These are phyloP conservation scores for Fusarium sp. DNA, from an alignment of 2,329 filamentous ascomycete genomes.

Conservation along the genomic window DNA sequence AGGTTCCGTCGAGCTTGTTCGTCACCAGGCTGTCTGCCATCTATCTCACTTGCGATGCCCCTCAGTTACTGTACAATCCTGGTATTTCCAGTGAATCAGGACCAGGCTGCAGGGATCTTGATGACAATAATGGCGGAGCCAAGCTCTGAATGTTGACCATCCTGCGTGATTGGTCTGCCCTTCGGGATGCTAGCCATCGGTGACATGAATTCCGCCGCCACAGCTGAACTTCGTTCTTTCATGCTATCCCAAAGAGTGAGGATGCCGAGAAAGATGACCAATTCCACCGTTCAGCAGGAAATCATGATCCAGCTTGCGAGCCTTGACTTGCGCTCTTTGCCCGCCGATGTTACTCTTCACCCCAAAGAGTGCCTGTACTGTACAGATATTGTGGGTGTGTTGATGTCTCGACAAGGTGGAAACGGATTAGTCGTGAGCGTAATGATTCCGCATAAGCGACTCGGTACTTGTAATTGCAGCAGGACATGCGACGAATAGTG, in stretches of 20 bases:
- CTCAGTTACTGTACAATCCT: neutral
- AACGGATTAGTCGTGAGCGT: neutral
- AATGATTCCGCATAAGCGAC: neutral
- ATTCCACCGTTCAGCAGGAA: conserved; percentile 6
- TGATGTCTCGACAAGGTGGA: neutral
- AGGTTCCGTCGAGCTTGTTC: neutral
- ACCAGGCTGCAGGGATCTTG: conserved; percentile 26
- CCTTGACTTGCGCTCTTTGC: neutral
- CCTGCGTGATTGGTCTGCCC: conserved; percentile 25
- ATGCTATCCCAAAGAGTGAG: conserved; percentile 16
- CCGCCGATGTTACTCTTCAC: neutral
- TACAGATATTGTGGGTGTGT: neutral
- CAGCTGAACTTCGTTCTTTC: conserved; percentile 29
- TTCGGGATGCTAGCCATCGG: conserved; percentile 25
- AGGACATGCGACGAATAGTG: neutral
- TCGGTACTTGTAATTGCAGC: neutral
- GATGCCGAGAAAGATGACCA: conserved; percentile 17
- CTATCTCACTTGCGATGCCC: neutral
- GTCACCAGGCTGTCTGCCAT: neutral
- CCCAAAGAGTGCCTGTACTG: neutral
- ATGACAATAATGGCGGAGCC: conserved; percentile 23
- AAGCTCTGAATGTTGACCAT: conserved; percentile 15
- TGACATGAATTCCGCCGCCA: conserved; percentile 40
- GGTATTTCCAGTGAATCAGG: conserved; percentile 9
- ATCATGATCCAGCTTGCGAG: neutral